A percentile compares a stretch with the other conserved stretches of the same genome.
These are phyloP conservation scores for Tremella yokohamensis DNA, from an alignment of 768 basidiomycete species.

Conservation along the genomic window DNA sequence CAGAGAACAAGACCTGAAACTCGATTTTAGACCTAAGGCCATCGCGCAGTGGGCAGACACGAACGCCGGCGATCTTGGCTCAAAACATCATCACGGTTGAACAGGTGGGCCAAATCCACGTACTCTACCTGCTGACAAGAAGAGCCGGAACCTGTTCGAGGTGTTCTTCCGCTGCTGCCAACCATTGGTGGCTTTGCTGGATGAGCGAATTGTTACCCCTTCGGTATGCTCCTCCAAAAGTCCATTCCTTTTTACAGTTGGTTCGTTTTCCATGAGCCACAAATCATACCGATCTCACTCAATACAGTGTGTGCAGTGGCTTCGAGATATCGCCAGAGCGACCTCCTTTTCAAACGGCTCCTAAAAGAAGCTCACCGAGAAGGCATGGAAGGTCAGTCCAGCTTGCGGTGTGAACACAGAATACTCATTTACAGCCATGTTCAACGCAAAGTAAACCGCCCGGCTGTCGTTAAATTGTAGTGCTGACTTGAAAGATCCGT, in stretches of 20 bases:
- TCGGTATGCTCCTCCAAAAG: constrained; percentile 4
- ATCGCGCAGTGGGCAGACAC: not conserved
- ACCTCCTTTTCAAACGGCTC: not conserved
- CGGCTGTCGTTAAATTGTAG: not conserved
- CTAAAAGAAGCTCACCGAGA: constrained; percentile 2
- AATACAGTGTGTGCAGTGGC: not conserved
- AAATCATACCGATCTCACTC: not conserved
- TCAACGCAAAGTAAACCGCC: not conserved
- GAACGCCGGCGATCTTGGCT: not conserved
- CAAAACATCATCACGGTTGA: not conserved
- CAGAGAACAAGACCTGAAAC: not conserved
- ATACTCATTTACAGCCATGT: not conserved
- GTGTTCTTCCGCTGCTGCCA: not conserved
- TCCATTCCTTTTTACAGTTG: constrained; percentile 2
- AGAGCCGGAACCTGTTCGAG: constrained; percentile 2
- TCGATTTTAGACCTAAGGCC: not conserved
- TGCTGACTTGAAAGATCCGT: constrained; percentile 2
- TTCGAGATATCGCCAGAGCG: constrained; percentile 1
- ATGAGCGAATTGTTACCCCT: not conserved
- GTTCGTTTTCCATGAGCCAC: not conserved
- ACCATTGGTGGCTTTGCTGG: not conserved
- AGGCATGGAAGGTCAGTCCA: constrained; percentile 2
- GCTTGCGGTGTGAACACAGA: not conserved
- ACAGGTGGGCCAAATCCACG: not conserved
- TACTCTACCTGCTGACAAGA: not conserved